These are phyloP conservation scores for Tilletia horrida DNA, from an alignment of 1,284 basidiomycete species.

Conservation along the genomic window DNA sequence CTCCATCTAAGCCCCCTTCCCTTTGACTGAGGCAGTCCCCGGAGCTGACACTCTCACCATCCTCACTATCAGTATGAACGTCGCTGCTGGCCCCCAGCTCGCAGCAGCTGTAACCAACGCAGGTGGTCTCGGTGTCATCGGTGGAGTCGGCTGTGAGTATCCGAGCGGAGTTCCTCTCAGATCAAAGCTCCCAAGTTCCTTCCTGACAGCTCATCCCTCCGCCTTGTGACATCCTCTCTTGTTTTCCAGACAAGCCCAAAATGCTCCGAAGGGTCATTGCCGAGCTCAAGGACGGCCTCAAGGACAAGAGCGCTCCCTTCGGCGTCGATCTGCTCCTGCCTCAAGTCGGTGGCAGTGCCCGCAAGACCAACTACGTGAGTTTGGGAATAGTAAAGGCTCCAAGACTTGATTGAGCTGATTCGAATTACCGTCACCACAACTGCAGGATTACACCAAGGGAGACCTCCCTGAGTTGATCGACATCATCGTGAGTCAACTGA, in stretches of 20 bases:
- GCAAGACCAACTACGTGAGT: constrained; percentile 39
- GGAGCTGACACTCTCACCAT: background rate
- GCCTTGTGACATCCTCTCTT: background rate
- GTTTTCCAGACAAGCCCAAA: constrained; percentile 29
- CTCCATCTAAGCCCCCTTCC: background rate
- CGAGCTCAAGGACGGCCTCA: constrained; percentile 36
- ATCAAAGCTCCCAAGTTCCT: background rate
- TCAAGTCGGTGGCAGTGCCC: constrained; percentile 45
- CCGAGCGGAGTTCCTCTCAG: background rate
- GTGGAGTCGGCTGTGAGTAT: constrained; percentile 36
- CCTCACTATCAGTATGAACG: constrained; percentile 32
- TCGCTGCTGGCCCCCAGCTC: constrained; percentile 45
- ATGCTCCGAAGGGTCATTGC: constrained; percentile 30
- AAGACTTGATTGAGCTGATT: no score
- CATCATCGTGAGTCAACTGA: constrained; percentile 6
- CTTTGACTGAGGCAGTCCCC: background rate
- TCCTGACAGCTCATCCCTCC: background rate
- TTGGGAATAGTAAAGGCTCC: no score
- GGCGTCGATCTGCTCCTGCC: constrained; percentile 49
- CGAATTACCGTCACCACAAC: no score
- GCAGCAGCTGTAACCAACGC: constrained; percentile 48
- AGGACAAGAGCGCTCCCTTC: constrained; percentile 48
- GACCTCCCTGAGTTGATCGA: constrained; percentile 14
- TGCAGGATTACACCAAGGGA: constrained; percentile 21
- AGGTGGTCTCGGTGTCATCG: constrained; percentile 48